A percentile compares a stretch with the other conserved stretches of the same genome.
phyloP scores from a whole-genome alignment of 148 eudicot species.

The Vaccinium vitisidaea region DNA sequence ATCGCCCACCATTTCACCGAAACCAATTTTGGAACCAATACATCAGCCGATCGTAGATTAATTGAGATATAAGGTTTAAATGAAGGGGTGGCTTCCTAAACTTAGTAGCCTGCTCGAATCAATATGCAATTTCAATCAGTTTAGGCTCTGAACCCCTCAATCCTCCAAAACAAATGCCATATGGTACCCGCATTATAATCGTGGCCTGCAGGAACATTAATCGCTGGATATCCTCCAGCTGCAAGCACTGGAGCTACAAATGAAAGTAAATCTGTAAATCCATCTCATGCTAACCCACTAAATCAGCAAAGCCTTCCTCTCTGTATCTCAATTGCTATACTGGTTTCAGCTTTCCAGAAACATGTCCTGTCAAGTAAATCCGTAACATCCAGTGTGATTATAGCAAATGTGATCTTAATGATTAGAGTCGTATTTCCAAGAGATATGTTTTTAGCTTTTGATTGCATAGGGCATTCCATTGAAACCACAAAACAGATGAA shows the following conservation, averaged over 20 bases:
- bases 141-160: conserved; percentile 17
- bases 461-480: background rate
- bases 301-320: too few species aligned
- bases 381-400: too few species aligned
- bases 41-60: background rate
- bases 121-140: conserved; percentile 15
- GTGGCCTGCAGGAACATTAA: conserved; percentile 11
- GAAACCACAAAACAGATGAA: background rate
- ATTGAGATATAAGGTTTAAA: background rate
- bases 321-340: too few species aligned
- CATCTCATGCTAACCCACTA: too few species aligned
- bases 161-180: conserved; percentile 11
- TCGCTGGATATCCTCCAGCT: conserved; percentile 13
- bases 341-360: too few species aligned
- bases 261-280: background rate
- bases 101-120: conserved; percentile 17
- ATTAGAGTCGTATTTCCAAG: too few species aligned
- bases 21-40: background rate
- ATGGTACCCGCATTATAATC: background rate
- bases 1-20: background rate
- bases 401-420: too few species aligned
- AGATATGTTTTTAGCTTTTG: too few species aligned
- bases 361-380: too few species aligned
- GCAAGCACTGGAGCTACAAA: background rate
- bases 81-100: conserved; percentile 17